Conservation (phyloP, 805 yeast species). For the Spathaspora sp. region DNA sequence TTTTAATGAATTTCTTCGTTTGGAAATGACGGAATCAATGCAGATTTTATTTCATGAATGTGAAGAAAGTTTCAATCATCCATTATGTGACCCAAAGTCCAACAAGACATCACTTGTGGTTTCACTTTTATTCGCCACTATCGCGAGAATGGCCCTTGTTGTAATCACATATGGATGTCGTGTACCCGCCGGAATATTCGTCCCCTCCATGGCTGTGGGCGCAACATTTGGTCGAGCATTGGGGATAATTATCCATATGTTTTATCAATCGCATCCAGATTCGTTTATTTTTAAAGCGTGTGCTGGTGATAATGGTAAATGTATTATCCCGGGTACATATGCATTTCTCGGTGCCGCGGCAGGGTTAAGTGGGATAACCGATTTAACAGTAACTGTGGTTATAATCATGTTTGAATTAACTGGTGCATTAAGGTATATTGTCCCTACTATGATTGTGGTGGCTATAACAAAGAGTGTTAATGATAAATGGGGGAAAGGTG, state of each 20-base stretch:
- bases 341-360: conserved; percentile 97
- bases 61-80: conserved; percentile 40
- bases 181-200: conserved; percentile 97
- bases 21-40: conserved; percentile 97
- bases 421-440: conserved; percentile 86
- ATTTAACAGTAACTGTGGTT: conserved; percentile 87
- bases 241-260: conserved; percentile 64
- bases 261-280: conserved; percentile 28
- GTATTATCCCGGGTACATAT: conserved; percentile 91
- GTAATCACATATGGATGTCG: conserved; percentile 87
- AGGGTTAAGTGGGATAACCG: conserved; percentile 90
- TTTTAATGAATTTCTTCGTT: conserved; percentile 72
- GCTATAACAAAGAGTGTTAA: conserved; percentile 81
- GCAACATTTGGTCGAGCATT: conserved; percentile 89
- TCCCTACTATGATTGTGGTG: conserved; percentile 96
- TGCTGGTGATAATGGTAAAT: conserved; percentile 29
- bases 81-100: conserved; percentile 32
- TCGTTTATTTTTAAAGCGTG: conserved; percentile 32
- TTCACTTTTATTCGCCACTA: conserved; percentile 66
- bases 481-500: conserved; percentile 72
- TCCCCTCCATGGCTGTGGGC: conserved; percentile 96
- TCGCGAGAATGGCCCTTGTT: conserved; percentile 66
- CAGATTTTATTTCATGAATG: conserved; percentile 85
- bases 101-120: conserved; percentile 36
- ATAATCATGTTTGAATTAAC: conserved; percentile 95